phyloP scores from a whole-genome alignment of 331 rosid genomes.

The Saraca asoca region DNA sequence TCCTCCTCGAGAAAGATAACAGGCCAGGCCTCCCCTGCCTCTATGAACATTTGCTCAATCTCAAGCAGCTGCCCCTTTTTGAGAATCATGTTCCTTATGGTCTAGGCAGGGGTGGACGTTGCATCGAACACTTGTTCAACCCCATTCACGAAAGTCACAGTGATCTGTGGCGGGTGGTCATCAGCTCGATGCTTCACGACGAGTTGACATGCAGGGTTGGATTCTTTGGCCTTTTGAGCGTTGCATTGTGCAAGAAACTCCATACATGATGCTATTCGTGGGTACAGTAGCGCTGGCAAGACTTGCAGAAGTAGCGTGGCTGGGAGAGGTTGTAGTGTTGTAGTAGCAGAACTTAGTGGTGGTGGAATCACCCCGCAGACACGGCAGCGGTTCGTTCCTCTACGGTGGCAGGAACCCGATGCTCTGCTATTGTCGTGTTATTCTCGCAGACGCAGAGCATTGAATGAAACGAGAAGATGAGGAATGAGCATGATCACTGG shows the following conservation, averaged over 20 bases:
- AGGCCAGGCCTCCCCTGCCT: conserved; percentile 88
- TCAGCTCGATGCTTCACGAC: conserved; percentile 81
- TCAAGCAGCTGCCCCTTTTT: too few species aligned
- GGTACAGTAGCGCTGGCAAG: conserved; percentile 71
- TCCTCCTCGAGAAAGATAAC: conserved; percentile 69
- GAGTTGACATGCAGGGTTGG: conserved; percentile 78
- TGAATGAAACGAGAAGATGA: too few species aligned
- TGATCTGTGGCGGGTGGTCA: conserved; percentile 78
- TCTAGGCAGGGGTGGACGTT: conserved; percentile 68
- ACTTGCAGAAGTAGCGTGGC: conserved; percentile 65
- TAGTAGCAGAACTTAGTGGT: conserved; percentile 65
- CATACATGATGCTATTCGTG: conserved; percentile 75
- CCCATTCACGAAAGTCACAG: conserved; percentile 81
- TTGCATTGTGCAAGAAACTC: conserved; percentile 95
- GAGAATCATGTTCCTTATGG: conserved; percentile 71
- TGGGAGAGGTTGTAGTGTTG: conserved; percentile 66
- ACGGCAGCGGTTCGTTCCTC: conserved; percentile 43
- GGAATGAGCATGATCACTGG: too few species aligned
- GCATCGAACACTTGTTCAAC: conserved; percentile 78
- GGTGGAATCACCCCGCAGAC: conserved; percentile 59
- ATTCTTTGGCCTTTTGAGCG: conserved; percentile 82
- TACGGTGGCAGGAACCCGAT: conserved; percentile 42
- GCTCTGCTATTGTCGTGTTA: conserved; percentile 51
- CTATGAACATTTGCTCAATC: conserved; percentile 93
- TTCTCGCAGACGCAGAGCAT: too few species aligned